phyloP scores from a whole-genome alignment of 2,329 filamentous ascomycete genomes.

The Fusarium falciforme region DNA sequence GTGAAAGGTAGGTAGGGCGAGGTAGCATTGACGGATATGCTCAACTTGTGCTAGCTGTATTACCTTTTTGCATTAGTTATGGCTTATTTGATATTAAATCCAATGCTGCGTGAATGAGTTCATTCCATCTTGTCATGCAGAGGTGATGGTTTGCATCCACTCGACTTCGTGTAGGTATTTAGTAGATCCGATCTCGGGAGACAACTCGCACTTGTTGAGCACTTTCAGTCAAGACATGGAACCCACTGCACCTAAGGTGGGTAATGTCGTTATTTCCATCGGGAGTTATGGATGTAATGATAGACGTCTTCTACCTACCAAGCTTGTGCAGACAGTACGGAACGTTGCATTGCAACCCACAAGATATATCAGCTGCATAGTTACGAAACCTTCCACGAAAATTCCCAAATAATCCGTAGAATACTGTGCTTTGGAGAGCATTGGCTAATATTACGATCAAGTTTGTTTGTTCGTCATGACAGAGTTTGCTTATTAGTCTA shows the following conservation, averaged over 20 bases:
- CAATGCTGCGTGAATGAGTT: background rate
- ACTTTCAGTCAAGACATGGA: background rate
- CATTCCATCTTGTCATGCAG: background rate
- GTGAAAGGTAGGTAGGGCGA: conserved; percentile 8
- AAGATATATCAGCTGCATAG: background rate
- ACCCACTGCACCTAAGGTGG: background rate
- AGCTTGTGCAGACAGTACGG: background rate
- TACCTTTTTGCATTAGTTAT: background rate
- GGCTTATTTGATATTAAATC: background rate
- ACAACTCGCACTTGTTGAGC: background rate
- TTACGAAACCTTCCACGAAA: background rate
- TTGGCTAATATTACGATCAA: background rate
- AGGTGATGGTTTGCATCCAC: background rate
- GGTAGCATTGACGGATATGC: background rate
- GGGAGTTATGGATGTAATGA: background rate
- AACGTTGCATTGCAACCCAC: background rate
- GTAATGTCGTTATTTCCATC: background rate
- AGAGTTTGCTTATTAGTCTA: background rate
- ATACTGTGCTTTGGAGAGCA: background rate
- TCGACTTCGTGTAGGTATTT: background rate
- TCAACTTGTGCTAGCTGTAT: background rate
- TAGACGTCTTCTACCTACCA: background rate
- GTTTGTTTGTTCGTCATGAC: background rate
- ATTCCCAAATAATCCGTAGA: background rate
- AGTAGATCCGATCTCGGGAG: background rate